Evolutionary conservation across 768 basidiomycete species (phyloP).

Genomic region (Sarcomyxa edulis): DNA sequence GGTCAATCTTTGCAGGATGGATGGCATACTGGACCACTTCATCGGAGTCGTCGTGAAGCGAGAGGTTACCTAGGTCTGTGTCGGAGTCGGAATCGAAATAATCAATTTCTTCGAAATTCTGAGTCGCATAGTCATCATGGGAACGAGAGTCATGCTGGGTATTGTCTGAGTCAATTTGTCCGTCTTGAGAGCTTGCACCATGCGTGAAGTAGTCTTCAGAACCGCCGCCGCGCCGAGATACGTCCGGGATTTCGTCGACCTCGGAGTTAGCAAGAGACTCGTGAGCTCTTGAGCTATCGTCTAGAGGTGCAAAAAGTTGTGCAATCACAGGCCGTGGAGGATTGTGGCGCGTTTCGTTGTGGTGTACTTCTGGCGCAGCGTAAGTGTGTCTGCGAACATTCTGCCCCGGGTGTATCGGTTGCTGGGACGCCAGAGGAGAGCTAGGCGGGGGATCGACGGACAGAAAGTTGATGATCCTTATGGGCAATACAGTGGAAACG

Average conservation of each 20-base stretch:
- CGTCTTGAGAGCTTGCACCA: not conserved
- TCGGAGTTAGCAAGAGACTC: no score
- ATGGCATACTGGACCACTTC: slow-evolving; percentile 29
- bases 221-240: no score
- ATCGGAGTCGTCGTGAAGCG: slow-evolving; percentile 27
- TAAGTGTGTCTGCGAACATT: no score
- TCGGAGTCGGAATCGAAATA: not conserved
- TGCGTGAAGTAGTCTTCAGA: not conserved
- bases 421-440: slow-evolving; percentile 17
- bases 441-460: slow-evolving; percentile 79
- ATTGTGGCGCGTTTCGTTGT: no score
- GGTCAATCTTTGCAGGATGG: slow-evolving; percentile 21
- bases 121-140: not conserved
- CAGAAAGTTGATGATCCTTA: slow-evolving; percentile 76
- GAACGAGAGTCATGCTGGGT: not conserved
- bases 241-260: no score
- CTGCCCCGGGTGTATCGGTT: no score
- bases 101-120: not conserved
- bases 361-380: no score
- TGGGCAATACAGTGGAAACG: slow-evolving; percentile 65
- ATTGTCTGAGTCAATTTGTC: not conserved
- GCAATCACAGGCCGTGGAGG: no score
- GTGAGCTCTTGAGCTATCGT: no score
- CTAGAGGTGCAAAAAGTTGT: no score
- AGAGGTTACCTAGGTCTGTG: slow-evolving; percentile 14